Base-by-base conservation (phyloP, 164 flowering plant species). In the Piper betle region DNA sequence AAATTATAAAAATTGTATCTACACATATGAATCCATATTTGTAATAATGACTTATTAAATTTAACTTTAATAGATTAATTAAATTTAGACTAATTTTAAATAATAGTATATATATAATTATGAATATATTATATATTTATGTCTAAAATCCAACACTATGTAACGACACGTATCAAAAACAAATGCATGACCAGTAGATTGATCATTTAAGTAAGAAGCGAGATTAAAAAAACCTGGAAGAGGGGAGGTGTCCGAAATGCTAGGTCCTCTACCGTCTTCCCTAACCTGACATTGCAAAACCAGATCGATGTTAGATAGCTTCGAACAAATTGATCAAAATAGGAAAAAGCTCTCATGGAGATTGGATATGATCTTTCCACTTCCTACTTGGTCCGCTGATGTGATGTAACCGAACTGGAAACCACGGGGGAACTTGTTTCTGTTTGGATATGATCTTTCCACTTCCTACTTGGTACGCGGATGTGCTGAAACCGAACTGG, bases 191-290 rank as follows among this genome's bases (percentile, higher is more conserved):
- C 52, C 15, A 54, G 10, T 54, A 6, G 52, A 2, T 11, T 18
- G 0, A 15, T 12, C 6, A 40, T n/a, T 11, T 19, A 11, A 55
- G 16, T 11, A 7, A 40, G 11, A 16, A 52, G 20, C n/a, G 4
- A 16, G 3, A 5, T 17, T 13, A 58, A 48, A 68, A 16, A 33
- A 16, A 38, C 74, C 74, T 55, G 70, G 74, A 63, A 66, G 63
- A 16, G 61, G 39, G 33, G 62, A 56, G 62, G 74, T 67, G 61
- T 71, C 74, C 74, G 70, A 71, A 54, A 71, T 71, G 52, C 74
- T 71, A 20, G 59, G 33, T 55, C 74, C 74, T 60, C 65, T 71
- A 17, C 74, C 74, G 60, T 71, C 74, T 60, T 71, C 74, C 63
- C 63, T 58, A 60, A 71, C 67, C 74, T 71, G 43, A 57, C 25